Conservation (phyloP, 78 protist genomes). For the Cyanophora paradoxa region DNA sequence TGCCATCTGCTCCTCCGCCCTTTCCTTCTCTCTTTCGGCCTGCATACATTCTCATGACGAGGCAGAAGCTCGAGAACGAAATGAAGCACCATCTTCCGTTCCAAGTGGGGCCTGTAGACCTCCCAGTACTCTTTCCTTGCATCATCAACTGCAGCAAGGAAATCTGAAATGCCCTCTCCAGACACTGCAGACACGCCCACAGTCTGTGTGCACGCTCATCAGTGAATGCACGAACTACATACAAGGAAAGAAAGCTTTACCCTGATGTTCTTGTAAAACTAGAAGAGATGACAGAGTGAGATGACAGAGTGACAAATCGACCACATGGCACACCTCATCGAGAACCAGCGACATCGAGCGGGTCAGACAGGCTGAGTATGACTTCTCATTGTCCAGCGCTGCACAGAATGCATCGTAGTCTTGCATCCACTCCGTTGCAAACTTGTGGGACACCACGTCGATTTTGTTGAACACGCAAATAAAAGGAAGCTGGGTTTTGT, state of each 20-base stretch:
- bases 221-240: background rate
- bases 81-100: too few species aligned
- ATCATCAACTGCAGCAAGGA: slow-evolving; percentile 43
- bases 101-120: slow-evolving; percentile 17
- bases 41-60: too few species aligned
- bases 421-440: slow-evolving; percentile 76
- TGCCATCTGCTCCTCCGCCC: too few species aligned
- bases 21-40: too few species aligned
- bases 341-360: slow-evolving; percentile 76
- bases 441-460: slow-evolving; percentile 62
- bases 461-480: slow-evolving; percentile 84
- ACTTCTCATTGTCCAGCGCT: slow-evolving; percentile 31
- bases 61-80: too few species aligned
- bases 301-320: too few species aligned
- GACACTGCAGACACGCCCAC: slow-evolving; percentile 76
- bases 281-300: background rate
- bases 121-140: slow-evolving; percentile 48
- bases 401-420: slow-evolving; percentile 54
- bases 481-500: slow-evolving; percentile 87
- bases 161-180: slow-evolving; percentile 70
- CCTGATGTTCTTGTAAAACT: background rate
- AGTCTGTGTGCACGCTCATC: background rate
- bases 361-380: slow-evolving; percentile 53
- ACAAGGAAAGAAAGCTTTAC: background rate
- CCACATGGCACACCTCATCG: slow-evolving; percentile 91